Evolutionary conservation across 768 basidiomycete species (phyloP), one percentile per base, ranked within the genome.

Genomic region (Plicaturopsis crispa): DNA sequence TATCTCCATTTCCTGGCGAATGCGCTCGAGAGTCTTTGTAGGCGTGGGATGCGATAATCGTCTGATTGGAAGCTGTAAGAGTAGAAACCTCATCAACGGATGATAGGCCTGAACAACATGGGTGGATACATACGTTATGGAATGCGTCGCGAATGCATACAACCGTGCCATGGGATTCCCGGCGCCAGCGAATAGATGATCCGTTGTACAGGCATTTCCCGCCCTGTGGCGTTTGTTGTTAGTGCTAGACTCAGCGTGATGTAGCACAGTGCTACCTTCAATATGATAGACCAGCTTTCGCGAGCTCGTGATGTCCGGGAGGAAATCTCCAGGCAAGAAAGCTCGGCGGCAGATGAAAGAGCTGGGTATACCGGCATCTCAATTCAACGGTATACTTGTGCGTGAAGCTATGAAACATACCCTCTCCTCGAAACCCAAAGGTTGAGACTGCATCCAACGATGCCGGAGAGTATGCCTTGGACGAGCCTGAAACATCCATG

Each of bases 351-450:
- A 33, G 91, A 93, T 13, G 88, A 83, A 37, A 96, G 59, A 3
- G 92, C 93, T 93, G 45, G 33, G 14, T 10, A 26, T 22, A n/a
- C n/a, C n/a, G n/a, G 12, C 24, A 28, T 33, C 21, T 14, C 32
- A n/a, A 30, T 16, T 28, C 17, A 36, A 33, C 20, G 5, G 20
- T 18, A 38, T n/a, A 31, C 7, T 5, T 2, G 8, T 14, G 18
- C n/a, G 5, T 38, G 12, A 31, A 31, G 24, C 17, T 8, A 28
- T 22, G 45, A n/a, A 10, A 43, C 45, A 13, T 49, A 87, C 92
- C 91, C 84, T 97, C 93, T 24, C 93, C 92, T 48, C 93, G 77
- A 61, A 90, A 94, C 1, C 93, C 92, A 61, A 91, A 93, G 3
- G 84, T 83, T 11, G 72, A 68, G 28, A 72, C 48, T 3, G 69